These are phyloP conservation scores for Sporothrix protearum DNA, from an alignment of 2,329 filamentous ascomycete genomes.

Conservation along the genomic window DNA sequence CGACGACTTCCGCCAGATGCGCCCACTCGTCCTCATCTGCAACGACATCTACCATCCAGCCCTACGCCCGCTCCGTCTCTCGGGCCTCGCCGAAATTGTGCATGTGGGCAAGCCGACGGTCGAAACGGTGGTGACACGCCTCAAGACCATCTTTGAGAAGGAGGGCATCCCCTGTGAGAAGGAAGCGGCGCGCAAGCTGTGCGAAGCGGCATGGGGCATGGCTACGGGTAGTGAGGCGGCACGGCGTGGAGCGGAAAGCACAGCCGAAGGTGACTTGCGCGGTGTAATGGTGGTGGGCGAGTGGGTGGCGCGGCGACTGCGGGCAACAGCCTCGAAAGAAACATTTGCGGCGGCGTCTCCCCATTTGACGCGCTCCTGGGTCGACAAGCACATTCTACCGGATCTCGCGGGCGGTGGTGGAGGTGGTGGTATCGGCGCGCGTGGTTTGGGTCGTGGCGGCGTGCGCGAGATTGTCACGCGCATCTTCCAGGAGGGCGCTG, in stretches of 20 bases:
- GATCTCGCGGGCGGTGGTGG: conserved; percentile 64
- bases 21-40: conserved; percentile 90
- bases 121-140: conserved; percentile 75
- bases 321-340: conserved; percentile 41
- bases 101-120: conserved; percentile 86
- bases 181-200: conserved; percentile 81
- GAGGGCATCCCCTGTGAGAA: conserved; percentile 86
- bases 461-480: conserved; percentile 71
- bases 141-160: conserved; percentile 81
- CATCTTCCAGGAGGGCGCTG: conserved; percentile 75
- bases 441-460: conserved; percentile 68
- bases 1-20: conserved; percentile 80
- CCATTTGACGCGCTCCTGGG: conserved; percentile 68
- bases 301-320: conserved; percentile 74
- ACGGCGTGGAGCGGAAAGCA: conserved; percentile 62
- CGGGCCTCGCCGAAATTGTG: conserved; percentile 79
- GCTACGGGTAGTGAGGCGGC: conserved; percentile 63
- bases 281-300: conserved; percentile 83
- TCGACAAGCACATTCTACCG: conserved; percentile 66
- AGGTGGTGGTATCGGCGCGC: conserved; percentile 63
- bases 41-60: conserved; percentile 96
- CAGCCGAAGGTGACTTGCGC: conserved; percentile 69
- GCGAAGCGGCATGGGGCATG: conserved; percentile 79
- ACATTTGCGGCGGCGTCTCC: conserved; percentile 37
- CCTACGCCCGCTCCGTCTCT: conserved; percentile 80